Evolutionary conservation across 73 alveolate species (phyloP).

Genomic region (Breviolum minutum): DNA sequence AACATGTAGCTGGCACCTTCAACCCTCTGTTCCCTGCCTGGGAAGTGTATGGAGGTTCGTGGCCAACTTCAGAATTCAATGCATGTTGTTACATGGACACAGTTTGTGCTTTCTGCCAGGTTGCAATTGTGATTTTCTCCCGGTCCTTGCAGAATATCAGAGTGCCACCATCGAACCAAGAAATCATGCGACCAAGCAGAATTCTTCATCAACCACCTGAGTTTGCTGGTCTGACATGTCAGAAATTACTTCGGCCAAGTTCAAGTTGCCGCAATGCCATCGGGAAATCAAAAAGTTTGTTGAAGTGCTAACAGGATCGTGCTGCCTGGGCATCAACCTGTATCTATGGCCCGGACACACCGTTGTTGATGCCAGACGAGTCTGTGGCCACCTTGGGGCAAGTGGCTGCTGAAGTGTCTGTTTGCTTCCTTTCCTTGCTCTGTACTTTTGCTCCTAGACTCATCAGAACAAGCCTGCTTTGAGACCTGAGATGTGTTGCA

Average conservation of each 20-base stretch:
- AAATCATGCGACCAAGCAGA: slow-evolving; percentile 91
- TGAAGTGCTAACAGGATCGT: too few relatives aligned
- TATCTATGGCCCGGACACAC: slow-evolving; percentile 29
- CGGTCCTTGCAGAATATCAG: slow-evolving; percentile 79
- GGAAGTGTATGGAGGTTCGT: neutral
- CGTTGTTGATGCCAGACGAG: slow-evolving; percentile 94
- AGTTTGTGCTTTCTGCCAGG: neutral
- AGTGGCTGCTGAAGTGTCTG: neutral
- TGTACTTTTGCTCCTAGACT: too few relatives aligned
- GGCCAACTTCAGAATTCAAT: neutral
- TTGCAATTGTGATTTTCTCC: slow-evolving; percentile 72
- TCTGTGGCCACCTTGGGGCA: slow-evolving; percentile 68
- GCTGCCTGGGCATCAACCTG: neutral
- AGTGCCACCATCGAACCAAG: slow-evolving; percentile 93
- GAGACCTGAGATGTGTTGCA: too few relatives aligned
- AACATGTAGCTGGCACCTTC: neutral
- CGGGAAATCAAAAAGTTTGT: too few relatives aligned
- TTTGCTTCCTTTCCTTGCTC: too few relatives aligned
- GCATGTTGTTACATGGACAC: neutral
- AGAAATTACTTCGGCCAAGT: too few relatives aligned
- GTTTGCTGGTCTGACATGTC: neutral
- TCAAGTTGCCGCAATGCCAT: too few relatives aligned
- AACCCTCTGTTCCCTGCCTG: neutral
- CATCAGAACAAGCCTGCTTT: too few relatives aligned
- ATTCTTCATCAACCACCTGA: slow-evolving; percentile 91